These are phyloP conservation scores for Mortierella antarctica DNA, from an alignment of 192 early-diverging fungal species.

Conservation along the genomic window DNA sequence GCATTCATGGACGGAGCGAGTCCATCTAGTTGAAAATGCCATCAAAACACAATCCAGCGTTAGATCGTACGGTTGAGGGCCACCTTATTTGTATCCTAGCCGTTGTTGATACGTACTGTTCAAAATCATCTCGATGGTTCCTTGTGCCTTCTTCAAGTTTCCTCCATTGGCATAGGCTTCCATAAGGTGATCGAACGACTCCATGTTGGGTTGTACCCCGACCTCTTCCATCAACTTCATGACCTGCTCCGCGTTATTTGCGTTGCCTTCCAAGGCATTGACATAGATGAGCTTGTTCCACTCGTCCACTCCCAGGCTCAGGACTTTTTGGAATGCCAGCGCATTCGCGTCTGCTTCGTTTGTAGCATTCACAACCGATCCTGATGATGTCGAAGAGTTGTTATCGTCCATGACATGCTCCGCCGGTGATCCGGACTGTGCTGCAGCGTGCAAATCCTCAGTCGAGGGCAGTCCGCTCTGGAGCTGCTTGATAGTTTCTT, in stretches of 20 bases:
- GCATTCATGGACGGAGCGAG: constrained; percentile 22
- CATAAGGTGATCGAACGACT: constrained; percentile 81
- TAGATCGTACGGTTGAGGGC: neutral
- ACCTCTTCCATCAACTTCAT: constrained; percentile 60
- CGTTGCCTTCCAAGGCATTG: constrained; percentile 38
- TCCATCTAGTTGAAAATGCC: constrained; percentile 4
- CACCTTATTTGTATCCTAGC: neutral
- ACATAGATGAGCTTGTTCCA: constrained; percentile 47
- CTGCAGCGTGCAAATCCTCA: constrained; percentile 11
- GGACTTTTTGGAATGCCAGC: constrained; percentile 18
- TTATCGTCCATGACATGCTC: neutral
- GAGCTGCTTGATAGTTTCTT: constrained; percentile 17
- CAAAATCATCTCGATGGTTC: constrained; percentile 73
- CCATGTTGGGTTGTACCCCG: constrained; percentile 72
- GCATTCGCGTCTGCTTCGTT: constrained; percentile 6
- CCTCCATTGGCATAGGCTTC: constrained; percentile 79
- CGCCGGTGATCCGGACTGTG: neutral
- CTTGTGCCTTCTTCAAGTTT: constrained; percentile 68
- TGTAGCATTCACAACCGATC: neutral
- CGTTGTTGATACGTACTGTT: constrained; percentile 49
- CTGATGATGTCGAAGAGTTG: neutral
- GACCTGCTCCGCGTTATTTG: constrained; percentile 36
- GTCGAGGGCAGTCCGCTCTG: constrained; percentile 23
- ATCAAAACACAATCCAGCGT: neutral
- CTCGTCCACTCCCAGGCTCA: constrained; percentile 23